These are phyloP conservation scores for Sporothrix inflata DNA, from an alignment of 2,329 filamentous ascomycete species.

Conservation along the genomic window DNA sequence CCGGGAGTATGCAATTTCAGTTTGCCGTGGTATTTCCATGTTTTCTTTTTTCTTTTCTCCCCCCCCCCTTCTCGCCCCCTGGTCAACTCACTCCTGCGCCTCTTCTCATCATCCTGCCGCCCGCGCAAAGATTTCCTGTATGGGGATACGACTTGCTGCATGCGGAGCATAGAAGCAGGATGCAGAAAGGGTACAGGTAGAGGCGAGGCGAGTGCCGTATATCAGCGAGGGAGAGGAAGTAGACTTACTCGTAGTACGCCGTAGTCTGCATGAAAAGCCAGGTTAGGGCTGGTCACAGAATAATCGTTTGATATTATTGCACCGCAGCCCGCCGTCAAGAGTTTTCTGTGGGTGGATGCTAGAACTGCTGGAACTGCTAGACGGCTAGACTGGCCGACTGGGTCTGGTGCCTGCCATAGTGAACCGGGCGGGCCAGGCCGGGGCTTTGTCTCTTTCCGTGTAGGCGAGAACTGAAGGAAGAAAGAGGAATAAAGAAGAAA, in stretches of 20 bases:
- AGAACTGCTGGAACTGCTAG: neutral
- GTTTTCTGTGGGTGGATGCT: neutral
- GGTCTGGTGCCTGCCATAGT: neutral
- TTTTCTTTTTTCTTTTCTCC: neutral
- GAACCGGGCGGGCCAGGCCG: constrained; percentile 23
- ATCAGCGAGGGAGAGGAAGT: neutral
- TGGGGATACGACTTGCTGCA: constrained; percentile 9
- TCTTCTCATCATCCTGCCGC: neutral
- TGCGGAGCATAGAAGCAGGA: neutral
- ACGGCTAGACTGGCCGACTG: neutral
- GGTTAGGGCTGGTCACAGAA: neutral
- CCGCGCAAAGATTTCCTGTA: neutral
- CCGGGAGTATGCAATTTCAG: neutral
- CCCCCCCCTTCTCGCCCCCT: neutral
- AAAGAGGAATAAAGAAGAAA: neutral
- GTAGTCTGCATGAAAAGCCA: neutral
- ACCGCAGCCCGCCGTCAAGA: too few relatives aligned
- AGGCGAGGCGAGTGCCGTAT: neutral
- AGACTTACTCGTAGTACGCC: neutral
- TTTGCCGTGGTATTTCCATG: neutral
- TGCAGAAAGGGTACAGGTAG: neutral
- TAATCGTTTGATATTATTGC: too few relatives aligned
- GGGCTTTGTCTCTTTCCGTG: constrained; percentile 26
- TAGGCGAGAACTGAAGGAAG: neutral
- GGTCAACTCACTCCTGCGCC: neutral